Conservation (phyloP, 2,329 filamentous ascomycete species). For the Clarireedia sp. region DNA sequence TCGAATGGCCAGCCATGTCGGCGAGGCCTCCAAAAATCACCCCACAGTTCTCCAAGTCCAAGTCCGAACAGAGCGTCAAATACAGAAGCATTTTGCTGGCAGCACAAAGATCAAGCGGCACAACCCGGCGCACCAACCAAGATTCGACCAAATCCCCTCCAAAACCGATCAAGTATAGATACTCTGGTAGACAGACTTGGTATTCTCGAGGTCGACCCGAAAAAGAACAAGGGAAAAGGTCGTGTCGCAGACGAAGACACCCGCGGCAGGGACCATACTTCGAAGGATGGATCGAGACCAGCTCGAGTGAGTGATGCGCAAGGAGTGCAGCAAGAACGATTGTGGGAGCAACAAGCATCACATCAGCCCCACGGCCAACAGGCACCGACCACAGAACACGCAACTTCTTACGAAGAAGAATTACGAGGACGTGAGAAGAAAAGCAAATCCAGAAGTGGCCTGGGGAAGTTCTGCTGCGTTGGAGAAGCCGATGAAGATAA, state of each 20-base stretch:
- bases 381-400: neutral
- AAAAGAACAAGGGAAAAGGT: conserved; percentile 28
- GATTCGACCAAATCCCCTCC: conserved; percentile 23
- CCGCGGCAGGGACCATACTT: conserved; percentile 2
- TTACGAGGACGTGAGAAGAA: conserved; percentile 6
- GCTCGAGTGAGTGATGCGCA: conserved; percentile 9
- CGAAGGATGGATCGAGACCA: conserved; percentile 13
- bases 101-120: conserved; percentile 76
- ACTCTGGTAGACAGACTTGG: conserved; percentile 76
- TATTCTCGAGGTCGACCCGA: conserved; percentile 51
- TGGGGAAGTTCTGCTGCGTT: conserved; percentile 26
- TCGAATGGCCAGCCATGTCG: conserved; percentile 76
- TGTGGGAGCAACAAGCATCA: neutral
- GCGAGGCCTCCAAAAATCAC: conserved; percentile 50
- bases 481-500: conserved; percentile 21
- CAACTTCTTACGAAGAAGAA: neutral
- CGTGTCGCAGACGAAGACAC: conserved; percentile 12
- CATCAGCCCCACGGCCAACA: neutral
- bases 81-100: conserved; percentile 67
- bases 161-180: conserved; percentile 70
- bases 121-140: conserved; percentile 27
- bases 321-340: conserved; percentile 3
- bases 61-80: conserved; percentile 21
- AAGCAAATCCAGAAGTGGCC: conserved; percentile 17
- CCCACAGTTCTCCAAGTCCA: conserved; percentile 22